These are phyloP conservation scores for Euryodendron excelsum DNA, from an alignment of 148 eudicot genomes.

Conservation along the genomic window DNA sequence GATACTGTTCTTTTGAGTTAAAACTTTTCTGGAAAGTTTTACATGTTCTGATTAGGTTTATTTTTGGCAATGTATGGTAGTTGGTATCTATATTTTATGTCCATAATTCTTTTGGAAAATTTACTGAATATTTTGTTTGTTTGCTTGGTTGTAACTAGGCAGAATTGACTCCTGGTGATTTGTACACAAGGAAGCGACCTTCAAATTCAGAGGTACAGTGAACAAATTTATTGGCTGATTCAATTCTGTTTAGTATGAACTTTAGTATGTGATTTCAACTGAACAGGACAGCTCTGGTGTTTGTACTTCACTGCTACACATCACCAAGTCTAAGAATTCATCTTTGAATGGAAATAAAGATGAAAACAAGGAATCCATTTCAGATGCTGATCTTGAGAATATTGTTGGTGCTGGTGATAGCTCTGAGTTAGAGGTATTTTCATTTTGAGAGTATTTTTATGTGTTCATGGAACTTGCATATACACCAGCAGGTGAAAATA, in stretches of 20 bases:
- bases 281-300: slow-evolving; percentile 57
- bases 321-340: slow-evolving; percentile 35
- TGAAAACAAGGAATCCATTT: slow-evolving; percentile 74
- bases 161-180: slow-evolving; percentile 81
- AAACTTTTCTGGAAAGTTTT: not conserved
- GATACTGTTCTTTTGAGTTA: slow-evolving; percentile 3
- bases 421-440: slow-evolving; percentile 75
- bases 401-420: slow-evolving; percentile 84
- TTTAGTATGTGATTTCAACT: slow-evolving; percentile 20
- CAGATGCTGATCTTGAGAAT: slow-evolving; percentile 85
- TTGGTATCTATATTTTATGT: not conserved
- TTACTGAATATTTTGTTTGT: slow-evolving; percentile 7
- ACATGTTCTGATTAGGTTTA: not conserved
- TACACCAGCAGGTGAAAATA: slow-evolving; percentile 8
- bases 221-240: slow-evolving; percentile 11
- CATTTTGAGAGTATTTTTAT: not conserved
- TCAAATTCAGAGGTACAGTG: slow-evolving; percentile 55
- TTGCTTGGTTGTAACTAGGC: slow-evolving; percentile 46
- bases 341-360: slow-evolving; percentile 40
- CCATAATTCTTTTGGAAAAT: not conserved
- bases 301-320: slow-evolving; percentile 47
- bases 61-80: not conserved
- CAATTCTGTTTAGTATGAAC: not conserved
- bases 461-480: slow-evolving; percentile 1
- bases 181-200: slow-evolving; percentile 75